Base-by-base conservation (phyloP, 2,329 filamentous ascomycete genomes). In the Pseudogymnoascus sp. region DNA sequence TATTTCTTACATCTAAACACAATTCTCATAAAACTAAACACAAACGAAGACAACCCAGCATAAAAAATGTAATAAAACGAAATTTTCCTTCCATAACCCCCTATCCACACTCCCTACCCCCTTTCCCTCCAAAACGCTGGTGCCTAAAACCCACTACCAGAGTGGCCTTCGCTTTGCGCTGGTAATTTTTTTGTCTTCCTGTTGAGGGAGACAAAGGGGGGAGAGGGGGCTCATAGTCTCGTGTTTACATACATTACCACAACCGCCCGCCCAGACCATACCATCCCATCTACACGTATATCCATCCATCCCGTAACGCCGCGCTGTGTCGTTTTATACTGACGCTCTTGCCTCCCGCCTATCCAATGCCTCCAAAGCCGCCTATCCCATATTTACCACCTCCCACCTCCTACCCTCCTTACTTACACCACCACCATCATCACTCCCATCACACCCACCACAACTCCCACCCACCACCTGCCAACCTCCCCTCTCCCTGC, bases 401-500 rank as follows among this genome's bases (percentile, higher is more conserved):
- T 30, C 7, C 28, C 28, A 30, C 28, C 28, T 30, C 28, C 28
- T 4, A 30, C 7, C 28, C 16, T 11, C n/a, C n/a, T n/a, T n/a
- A n/a, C n/a, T 9, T 6, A 39, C 16, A 20, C 6, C 37, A 38
- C 37, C 37, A 18, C 28, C 54, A 58, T 34, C 25, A 58, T 34
- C 28, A 66, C 57, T 18, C 62, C 65, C 50, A 67, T 25, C 12
- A 62, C 54, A 47, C 61, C 58, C 16, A 62, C 61, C 16, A 62
- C 54, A 39, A 62, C 57, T 20, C 64, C 22, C 30, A 62, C 57
- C 35, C 9, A 35, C 32, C 32, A 35, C 34, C 5, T 12, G 12
- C 25, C 32, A 22, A 39, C 7, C 58, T n/a, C 28, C 6, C 20
- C 20, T 18, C 25, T 12, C 39, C 32, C 25, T n/a, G 20, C 35